phyloP scores from a whole-genome alignment of 768 basidiomycete genomes.

The Boletus vinaceobasis region DNA sequence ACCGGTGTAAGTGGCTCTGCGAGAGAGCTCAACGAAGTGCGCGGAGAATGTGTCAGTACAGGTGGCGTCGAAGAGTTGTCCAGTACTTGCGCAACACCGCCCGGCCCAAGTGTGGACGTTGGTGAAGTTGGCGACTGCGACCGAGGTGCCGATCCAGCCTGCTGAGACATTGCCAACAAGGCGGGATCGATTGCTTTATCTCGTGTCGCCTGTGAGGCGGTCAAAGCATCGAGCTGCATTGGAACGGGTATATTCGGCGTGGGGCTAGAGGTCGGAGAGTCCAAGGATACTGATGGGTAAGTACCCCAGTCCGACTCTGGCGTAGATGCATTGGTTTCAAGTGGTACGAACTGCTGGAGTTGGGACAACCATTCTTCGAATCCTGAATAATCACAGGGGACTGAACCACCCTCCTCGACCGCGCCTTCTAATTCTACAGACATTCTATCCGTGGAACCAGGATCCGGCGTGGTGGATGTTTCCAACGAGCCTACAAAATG shows the following conservation, averaged over 20 bases:
- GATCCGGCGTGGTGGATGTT: slow-evolving; percentile 9
- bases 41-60: slow-evolving; percentile 26
- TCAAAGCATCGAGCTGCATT: not conserved
- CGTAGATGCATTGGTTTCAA: slow-evolving; percentile 4
- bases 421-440: slow-evolving; percentile 6
- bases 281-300: not conserved
- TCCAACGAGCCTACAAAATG: slow-evolving; percentile 41
- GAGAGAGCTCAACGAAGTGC: slow-evolving; percentile 32
- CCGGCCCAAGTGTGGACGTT: not conserved
- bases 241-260: not conserved
- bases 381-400: slow-evolving; percentile 35
- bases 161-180: slow-evolving; percentile 30
- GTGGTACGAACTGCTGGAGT: slow-evolving; percentile 43
- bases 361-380: slow-evolving; percentile 53
- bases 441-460: slow-evolving; percentile 7
- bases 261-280: not conserved
- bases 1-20: slow-evolving; percentile 26
- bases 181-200: slow-evolving; percentile 33
- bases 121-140: not conserved
- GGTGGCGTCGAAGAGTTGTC: slow-evolving; percentile 14
- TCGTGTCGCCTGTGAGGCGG: not conserved
- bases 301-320: slow-evolving; percentile 10
- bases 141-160: not conserved
- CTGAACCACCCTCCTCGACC: slow-evolving; percentile 7
- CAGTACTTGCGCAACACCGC: not conserved